Evolutionary conservation across 164 flowering plant genomes (phyloP).

Genomic region (Sextonia rubra): DNA sequence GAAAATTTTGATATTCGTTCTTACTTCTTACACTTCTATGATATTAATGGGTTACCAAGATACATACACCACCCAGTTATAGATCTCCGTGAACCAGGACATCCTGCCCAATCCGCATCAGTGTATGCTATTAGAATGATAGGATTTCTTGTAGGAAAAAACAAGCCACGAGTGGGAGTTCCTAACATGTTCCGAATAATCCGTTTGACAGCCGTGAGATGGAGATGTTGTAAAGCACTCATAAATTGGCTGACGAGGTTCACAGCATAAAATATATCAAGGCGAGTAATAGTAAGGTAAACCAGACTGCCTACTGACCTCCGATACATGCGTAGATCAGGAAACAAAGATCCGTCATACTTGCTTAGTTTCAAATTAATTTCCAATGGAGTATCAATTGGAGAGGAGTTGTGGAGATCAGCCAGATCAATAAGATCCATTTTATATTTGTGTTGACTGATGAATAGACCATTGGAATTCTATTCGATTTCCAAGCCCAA

Average conservation of each 20-base stretch:
- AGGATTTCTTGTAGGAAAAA: no score
- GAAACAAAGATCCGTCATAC: not conserved
- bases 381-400: not conserved
- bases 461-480: not conserved
- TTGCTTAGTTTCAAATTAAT: not conserved
- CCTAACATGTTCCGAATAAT: not conserved
- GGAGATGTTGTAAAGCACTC: not conserved
- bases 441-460: not conserved
- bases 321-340: not conserved
- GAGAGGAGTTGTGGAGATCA: not conserved
- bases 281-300: not conserved
- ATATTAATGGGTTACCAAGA: no score
- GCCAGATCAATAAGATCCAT: not conserved
- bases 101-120: no score
- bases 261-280: not conserved
- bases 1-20: no score
- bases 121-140: no score
- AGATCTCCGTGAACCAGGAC: no score
- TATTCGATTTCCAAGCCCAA: not conserved
- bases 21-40: no score
- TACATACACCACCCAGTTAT: no score
- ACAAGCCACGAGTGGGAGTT: not conserved
- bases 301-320: not conserved
- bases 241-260: not conserved
- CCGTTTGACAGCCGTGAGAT: not conserved